Conservation (phyloP, 257 asterid species). For the Solanum chaucha region DNA sequence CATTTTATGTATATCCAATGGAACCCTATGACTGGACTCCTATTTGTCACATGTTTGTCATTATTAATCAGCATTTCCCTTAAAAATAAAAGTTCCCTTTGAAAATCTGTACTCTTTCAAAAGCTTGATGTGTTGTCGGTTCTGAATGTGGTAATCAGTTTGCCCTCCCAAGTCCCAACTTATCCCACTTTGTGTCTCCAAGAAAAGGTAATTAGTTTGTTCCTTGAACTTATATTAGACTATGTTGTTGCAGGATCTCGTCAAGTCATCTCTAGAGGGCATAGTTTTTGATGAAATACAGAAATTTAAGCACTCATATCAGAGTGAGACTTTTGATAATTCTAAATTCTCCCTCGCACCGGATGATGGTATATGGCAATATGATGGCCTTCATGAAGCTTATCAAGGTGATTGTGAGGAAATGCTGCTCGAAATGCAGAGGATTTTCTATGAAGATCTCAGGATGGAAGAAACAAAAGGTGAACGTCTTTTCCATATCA, state of each 20-base stretch:
- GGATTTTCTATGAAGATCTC: conserved; percentile 37
- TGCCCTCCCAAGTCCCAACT: neutral
- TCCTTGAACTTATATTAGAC: neutral
- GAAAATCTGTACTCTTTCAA: neutral
- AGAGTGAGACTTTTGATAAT: conserved; percentile 12
- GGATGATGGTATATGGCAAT: conserved; percentile 86
- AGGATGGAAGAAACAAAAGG: conserved; percentile 44
- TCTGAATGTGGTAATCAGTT: neutral
- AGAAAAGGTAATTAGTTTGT: neutral
- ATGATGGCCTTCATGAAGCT: conserved; percentile 60
- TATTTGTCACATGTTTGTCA: neutral
- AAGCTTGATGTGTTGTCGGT: neutral
- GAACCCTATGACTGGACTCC: neutral
- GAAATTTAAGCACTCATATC: conserved; percentile 43
- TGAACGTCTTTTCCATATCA: conserved; percentile 3
- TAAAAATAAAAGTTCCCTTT: neutral
- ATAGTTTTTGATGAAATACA: conserved; percentile 72
- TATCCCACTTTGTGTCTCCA: neutral
- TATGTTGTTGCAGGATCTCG: conserved; percentile 38
- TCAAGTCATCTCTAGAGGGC: conserved; percentile 53
- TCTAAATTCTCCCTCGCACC: conserved; percentile 10
- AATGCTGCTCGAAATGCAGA: conserved; percentile 73
- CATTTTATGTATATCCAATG: neutral
- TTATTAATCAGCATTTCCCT: neutral
- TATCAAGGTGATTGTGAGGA: conserved; percentile 79